Percentiles rank a stretch among this genome's conserved stretches.
Conservation (phyloP, 305 asterid genomes). For the Fraxinus velutina region DNA sequence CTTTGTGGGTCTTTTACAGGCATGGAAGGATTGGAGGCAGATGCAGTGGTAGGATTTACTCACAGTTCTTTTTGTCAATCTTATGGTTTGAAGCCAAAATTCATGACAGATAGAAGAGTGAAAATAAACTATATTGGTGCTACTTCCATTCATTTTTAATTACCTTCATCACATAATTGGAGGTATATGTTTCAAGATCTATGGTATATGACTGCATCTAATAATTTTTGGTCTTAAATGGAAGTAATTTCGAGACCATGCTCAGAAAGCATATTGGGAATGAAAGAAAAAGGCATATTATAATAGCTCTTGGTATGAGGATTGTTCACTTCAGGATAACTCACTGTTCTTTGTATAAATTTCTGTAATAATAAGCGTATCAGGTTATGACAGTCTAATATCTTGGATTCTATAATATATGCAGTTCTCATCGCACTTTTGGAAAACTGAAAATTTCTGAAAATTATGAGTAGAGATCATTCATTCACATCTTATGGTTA, state of each 20-base stretch:
- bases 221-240: not conserved
- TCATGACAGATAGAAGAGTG: not conserved
- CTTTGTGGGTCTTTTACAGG: conserved; percentile 89
- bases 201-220: not conserved
- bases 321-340: not conserved
- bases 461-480: not conserved
- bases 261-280: not conserved
- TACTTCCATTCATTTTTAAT: not conserved
- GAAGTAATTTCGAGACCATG: not conserved
- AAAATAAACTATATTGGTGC: conserved; percentile 1
- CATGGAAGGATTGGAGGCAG: conserved; percentile 82
- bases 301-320: not conserved
- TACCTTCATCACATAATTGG: conserved; percentile 9
- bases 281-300: not conserved
- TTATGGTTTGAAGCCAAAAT: not conserved
- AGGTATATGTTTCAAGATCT: not conserved
- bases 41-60: conserved; percentile 68
- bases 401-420: not conserved
- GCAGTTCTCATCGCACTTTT: not conserved
- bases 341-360: not conserved
- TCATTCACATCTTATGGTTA: not conserved
- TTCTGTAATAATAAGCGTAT: not conserved
- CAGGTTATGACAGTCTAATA: conserved; percentile 12
- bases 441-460: not conserved
- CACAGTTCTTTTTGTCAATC: not conserved